Evolutionary conservation across 192 early-diverging fungal species (phyloP), one percentile per base, ranked within the genome.

Genomic region (Rhizophagus sp.): DNA sequence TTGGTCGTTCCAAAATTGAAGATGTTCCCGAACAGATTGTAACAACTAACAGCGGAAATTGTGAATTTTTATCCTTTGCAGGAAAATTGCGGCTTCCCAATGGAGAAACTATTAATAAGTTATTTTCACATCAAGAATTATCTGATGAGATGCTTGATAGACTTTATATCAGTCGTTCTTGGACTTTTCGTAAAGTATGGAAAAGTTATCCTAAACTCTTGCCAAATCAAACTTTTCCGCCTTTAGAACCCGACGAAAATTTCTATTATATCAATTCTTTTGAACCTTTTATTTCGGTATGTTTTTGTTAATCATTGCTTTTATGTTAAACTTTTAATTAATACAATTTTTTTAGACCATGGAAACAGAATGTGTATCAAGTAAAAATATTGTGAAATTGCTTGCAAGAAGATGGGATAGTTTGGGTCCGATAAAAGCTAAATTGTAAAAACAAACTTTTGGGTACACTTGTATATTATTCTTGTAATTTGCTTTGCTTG

Each of bases 341-440:
- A 67, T 47, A 41, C 34, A 24, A 49, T 81, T 73, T 73, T 50
- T 61, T 30, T 82, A 89, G 84, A 89, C 92, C 61, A 93, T 93
- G 92, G 92, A 93, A 85, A 89, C 89, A 13, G 86, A 90, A 75
- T 89, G 89, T 4, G 81, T 93, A 2, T 82, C 90, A 0, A 84
- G 86, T 49, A 85, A 86, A 39, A 93, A 93, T 73, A 82, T 89
- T 30, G 89, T 84, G 24, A 82, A 87, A 70, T 73, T 93, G 1
- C n/a, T 93, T 17, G 67, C 87, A 41, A 71, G 84, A 27, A 79
- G 81, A 52, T 78, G 66, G 76, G 13, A 3, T 57, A 13, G 17
- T 19, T 57, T 4, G 15, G 4, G 10, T 22, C 50, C 50, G 5
- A 57, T 57, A 15, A 57, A 57, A 57, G 50, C 50, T 57, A 57